These are phyloP conservation scores for Penicillium ucsense DNA, from an alignment of 495 filamentous ascomycete genomes.

Conservation along the genomic window DNA sequence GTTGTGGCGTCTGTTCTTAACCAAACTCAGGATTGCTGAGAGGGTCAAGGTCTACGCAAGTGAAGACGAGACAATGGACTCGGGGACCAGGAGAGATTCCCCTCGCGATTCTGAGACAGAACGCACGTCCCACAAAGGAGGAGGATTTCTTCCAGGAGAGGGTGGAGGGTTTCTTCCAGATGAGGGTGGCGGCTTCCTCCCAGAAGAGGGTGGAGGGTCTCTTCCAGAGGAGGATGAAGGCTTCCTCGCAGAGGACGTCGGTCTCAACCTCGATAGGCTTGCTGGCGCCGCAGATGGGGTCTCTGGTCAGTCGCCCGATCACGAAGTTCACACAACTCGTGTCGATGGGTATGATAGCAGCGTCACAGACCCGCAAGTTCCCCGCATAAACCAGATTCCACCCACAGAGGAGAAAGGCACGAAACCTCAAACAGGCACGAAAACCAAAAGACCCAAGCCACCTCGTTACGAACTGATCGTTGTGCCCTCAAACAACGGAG, in stretches of 20 bases:
- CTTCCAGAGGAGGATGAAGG: neutral
- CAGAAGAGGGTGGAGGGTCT: conserved; percentile 9
- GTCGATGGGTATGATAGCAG: too few species aligned
- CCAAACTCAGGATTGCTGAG: conserved; percentile 67
- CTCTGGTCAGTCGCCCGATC: too few species aligned
- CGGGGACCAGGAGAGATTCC: too few species aligned
- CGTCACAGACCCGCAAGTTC: too few species aligned
- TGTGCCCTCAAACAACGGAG: conserved; percentile 9
- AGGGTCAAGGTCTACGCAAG: conserved; percentile 56
- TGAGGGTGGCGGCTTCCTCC: conserved; percentile 10
- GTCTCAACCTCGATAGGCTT: neutral
- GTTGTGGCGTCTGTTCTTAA: conserved; percentile 68
- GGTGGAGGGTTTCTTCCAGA: neutral
- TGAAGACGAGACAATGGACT: conserved; percentile 36
- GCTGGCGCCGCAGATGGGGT: neutral
- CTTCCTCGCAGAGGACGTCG: neutral
- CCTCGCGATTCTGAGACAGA: too few species aligned
- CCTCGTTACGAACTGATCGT: conserved; percentile 29
- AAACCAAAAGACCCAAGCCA: neutral
- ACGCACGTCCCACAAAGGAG: neutral
- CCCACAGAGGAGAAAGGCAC: too few species aligned
- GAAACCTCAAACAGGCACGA: too few species aligned
- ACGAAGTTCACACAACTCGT: too few species aligned
- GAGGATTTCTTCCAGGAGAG: conserved; percentile 22
- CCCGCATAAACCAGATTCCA: too few species aligned